Evolutionary conservation across 2,329 filamentous ascomycete species (phyloP).

Genomic region (Aspergillus sp.): DNA sequence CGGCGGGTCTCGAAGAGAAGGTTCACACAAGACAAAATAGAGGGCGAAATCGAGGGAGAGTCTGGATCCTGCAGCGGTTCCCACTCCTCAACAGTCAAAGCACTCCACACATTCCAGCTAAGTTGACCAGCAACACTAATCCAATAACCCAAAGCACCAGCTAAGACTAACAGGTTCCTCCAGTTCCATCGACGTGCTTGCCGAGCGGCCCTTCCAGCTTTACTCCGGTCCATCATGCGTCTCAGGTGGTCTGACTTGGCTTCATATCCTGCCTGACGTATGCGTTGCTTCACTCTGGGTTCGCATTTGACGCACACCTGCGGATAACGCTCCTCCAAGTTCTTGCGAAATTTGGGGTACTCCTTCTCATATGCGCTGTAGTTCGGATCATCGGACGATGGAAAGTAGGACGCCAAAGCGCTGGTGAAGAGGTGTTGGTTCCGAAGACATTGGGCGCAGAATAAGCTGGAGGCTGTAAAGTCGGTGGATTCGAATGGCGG

Average conservation of each 20-base stretch:
- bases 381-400: slow-evolving; percentile 64
- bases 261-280: slow-evolving; percentile 72
- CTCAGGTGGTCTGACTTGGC: slow-evolving; percentile 80
- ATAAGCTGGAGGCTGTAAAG: slow-evolving; percentile 47
- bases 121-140: slow-evolving; percentile 47
- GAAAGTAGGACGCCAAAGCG: slow-evolving; percentile 77
- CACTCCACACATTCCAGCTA: slow-evolving; percentile 43
- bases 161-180: slow-evolving; percentile 45
- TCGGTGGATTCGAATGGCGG: slow-evolving; percentile 46
- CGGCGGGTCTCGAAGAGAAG: slow-evolving; percentile 21
- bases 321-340: slow-evolving; percentile 80
- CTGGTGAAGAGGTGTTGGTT: slow-evolving; percentile 83
- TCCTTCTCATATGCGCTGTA: slow-evolving; percentile 68
- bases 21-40: slow-evolving; percentile 24
- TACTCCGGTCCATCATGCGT: slow-evolving; percentile 69
- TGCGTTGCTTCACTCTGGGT: slow-evolving; percentile 68
- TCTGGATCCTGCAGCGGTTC: slow-evolving; percentile 17
- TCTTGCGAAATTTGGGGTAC: slow-evolving; percentile 68
- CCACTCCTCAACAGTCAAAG: slow-evolving; percentile 26
- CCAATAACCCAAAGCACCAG: slow-evolving; percentile 48
- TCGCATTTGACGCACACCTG: slow-evolving; percentile 84
- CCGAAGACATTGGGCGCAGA: slow-evolving; percentile 78
- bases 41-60: slow-evolving; percentile 17
- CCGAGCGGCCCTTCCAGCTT: slow-evolving; percentile 36
- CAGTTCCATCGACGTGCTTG: slow-evolving; percentile 42